These are phyloP conservation scores for Fagopyrum tataricum DNA, from an alignment of 148 eudicot genomes.

Conservation along the genomic window DNA sequence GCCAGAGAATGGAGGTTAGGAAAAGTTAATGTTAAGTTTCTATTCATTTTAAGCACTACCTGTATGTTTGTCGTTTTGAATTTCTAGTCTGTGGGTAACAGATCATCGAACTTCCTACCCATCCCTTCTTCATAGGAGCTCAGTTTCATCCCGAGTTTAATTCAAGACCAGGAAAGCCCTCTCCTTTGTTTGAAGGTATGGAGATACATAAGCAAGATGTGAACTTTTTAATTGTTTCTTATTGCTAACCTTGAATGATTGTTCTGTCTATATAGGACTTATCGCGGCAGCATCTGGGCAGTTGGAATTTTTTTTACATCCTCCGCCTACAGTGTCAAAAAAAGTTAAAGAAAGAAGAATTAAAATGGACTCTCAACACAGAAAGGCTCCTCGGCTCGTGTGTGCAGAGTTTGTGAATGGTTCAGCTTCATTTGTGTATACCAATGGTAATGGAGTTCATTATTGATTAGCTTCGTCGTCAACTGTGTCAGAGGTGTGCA, in stretches of 20 bases:
- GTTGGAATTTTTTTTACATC: constrained; percentile 40
- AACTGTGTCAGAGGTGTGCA: constrained; percentile 10
- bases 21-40: not conserved
- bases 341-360: not conserved
- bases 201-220: not conserved
- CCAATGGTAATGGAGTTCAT: constrained; percentile 63
- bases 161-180: constrained; percentile 91
- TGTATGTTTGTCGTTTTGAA: not conserved
- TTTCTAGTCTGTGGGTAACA: constrained; percentile 20
- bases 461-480: constrained; percentile 19
- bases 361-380: constrained; percentile 3
- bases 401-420: constrained; percentile 28
- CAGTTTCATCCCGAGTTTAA: constrained; percentile 98
- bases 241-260: not conserved
- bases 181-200: constrained; percentile 81
- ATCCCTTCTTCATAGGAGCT: constrained; percentile 80
- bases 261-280: constrained; percentile 40
- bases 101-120: constrained; percentile 79
- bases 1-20: constrained; percentile 88
- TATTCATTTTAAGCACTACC: not conserved
- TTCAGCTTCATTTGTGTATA: constrained; percentile 20
- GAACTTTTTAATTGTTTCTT: not conserved
- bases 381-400: constrained; percentile 26
- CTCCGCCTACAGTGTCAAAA: not conserved
- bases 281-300: constrained; percentile 82